phyloP scores from a whole-genome alignment of 148 eudicot species.

The Fallopia convolvulus region DNA sequence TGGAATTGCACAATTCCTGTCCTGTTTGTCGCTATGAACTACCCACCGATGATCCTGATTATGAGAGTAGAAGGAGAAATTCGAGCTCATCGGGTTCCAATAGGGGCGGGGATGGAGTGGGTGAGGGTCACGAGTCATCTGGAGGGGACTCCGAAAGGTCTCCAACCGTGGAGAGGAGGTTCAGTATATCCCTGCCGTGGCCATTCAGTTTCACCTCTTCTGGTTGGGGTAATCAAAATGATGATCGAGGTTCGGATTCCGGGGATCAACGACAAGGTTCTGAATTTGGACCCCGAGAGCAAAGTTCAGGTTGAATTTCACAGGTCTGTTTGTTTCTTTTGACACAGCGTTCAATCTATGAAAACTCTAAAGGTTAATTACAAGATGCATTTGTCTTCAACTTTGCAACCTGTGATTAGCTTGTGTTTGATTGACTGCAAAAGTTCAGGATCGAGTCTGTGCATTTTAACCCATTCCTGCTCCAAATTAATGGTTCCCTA shows the following conservation, averaged over 20 bases:
- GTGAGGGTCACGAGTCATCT: constrained; percentile 2
- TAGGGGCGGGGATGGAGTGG: constrained; percentile 4
- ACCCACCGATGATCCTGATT: constrained; percentile 73
- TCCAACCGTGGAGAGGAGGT: constrained; percentile 23
- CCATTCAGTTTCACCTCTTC: constrained; percentile 20
- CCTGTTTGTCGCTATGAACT: constrained; percentile 73
- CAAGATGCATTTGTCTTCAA: neutral
- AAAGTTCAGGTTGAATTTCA: neutral
- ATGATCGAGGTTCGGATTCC: constrained; percentile 9
- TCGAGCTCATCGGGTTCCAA: neutral
- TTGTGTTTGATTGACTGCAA: no score
- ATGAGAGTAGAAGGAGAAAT: constrained; percentile 30
- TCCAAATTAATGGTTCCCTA: no score
- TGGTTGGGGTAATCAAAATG: neutral
- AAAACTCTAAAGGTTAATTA: neutral
- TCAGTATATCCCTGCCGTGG: constrained; percentile 40
- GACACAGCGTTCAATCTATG: neutral
- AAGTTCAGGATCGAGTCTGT: no score
- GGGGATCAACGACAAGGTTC: constrained; percentile 14
- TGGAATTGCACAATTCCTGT: constrained; percentile 69
- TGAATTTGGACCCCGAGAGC: neutral
- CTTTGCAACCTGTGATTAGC: neutral
- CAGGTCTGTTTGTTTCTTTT: neutral
- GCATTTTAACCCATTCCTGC: no score
- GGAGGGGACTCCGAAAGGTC: constrained; percentile 9